Conservation (phyloP, 179 eudicot genomes). For the Spinacia oleracea region DNA sequence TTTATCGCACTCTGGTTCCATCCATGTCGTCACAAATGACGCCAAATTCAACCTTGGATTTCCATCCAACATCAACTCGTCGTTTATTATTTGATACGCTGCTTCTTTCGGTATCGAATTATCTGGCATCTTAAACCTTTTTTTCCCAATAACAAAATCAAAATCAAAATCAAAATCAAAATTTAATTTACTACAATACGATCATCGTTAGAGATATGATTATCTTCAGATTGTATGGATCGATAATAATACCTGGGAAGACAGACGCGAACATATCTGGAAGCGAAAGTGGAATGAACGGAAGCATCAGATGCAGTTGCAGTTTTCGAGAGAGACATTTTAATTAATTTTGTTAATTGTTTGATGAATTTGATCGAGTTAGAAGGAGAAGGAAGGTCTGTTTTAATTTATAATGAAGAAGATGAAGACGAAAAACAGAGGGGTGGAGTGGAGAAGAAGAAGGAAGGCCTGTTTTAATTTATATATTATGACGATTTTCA, state of each 20-base stretch:
- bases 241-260: constrained; percentile 35
- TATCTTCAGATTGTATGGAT: no score
- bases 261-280: constrained; percentile 37
- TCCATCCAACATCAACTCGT: constrained; percentile 42
- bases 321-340: constrained; percentile 30
- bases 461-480: constrained; percentile 1
- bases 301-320: constrained; percentile 20
- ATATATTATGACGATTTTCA: neutral
- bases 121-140: constrained; percentile 40
- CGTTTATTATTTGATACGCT: constrained; percentile 43
- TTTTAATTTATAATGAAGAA: neutral
- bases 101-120: constrained; percentile 40
- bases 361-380: no score
- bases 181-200: no score
- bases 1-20: constrained; percentile 47
- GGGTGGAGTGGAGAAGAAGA: constrained; percentile 20
- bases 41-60: constrained; percentile 42
- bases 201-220: no score
- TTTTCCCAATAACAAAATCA: no score
- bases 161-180: no score
- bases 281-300: constrained; percentile 37
- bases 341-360: neutral
- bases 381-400: no score
- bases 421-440: neutral
- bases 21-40: constrained; percentile 46